Conservation (phyloP, 2,329 filamentous ascomycete genomes). For the Rasamsonia emersonii region DNA sequence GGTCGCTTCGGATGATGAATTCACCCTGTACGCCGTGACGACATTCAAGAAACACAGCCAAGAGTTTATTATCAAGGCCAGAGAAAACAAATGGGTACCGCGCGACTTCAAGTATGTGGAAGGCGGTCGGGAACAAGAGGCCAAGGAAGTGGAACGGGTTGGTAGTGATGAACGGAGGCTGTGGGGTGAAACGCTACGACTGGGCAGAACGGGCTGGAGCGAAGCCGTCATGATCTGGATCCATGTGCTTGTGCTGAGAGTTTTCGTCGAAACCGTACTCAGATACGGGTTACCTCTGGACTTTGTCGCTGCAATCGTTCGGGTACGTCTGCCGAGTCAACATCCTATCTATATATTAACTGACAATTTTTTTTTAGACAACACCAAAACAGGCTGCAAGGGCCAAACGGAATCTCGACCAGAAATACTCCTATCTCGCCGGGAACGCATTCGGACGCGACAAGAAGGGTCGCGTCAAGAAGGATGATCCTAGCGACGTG, state of each 20-base stretch:
- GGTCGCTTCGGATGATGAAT: slow-evolving; percentile 81
- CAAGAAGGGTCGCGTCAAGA: slow-evolving; percentile 84
- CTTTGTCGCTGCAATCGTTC: slow-evolving; percentile 75
- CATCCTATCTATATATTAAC: not conserved
- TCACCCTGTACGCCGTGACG: slow-evolving; percentile 77
- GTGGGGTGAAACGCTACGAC: slow-evolving; percentile 80
- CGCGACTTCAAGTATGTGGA: slow-evolving; percentile 90
- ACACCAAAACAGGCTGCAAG: slow-evolving; percentile 75
- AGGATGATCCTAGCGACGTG: slow-evolving; percentile 87
- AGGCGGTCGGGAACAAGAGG: slow-evolving; percentile 81
- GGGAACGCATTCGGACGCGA: slow-evolving; percentile 91
- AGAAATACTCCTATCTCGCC: slow-evolving; percentile 80
- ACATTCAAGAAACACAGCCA: slow-evolving; percentile 84
- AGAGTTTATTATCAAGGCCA: slow-evolving; percentile 86
- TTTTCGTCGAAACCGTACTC: slow-evolving; percentile 97
- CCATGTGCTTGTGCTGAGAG: slow-evolving; percentile 79
- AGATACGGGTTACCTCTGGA: slow-evolving; percentile 87
- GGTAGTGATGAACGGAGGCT: slow-evolving; percentile 80
- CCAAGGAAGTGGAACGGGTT: slow-evolving; percentile 73
- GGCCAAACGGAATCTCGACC: slow-evolving; percentile 68
- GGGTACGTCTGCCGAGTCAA: slow-evolving; percentile 51
- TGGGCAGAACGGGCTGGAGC: slow-evolving; percentile 87
- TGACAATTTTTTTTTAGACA: slow-evolving; percentile 46
- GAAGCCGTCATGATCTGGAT: slow-evolving; percentile 95
- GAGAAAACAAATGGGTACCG: slow-evolving; percentile 90